phyloP scores from a whole-genome alignment of 108 stramenopile species.

The Fragilaria crotonensis region DNA sequence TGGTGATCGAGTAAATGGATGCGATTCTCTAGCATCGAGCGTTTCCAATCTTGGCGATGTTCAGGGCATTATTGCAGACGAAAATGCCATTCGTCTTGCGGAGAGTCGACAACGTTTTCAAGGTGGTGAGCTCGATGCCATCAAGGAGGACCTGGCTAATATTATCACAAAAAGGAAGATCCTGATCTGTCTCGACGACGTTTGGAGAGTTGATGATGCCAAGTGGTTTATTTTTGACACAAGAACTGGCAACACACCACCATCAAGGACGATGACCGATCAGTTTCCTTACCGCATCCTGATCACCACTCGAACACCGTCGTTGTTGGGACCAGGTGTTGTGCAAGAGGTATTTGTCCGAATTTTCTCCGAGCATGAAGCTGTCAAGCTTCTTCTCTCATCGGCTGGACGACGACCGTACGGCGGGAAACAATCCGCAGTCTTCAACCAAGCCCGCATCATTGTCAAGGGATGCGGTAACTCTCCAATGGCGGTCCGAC shows the following conservation, averaged over 20 bases:
- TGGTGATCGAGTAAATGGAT: conserved; percentile 20
- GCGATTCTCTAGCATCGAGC: background rate
- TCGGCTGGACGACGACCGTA: conserved; percentile 78
- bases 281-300: conserved; percentile 55
- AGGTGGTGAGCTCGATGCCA: conserved; percentile 76
- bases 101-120: conserved; percentile 63
- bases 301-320: conserved; percentile 71
- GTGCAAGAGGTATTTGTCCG: conserved; percentile 85
- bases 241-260: conserved; percentile 22
- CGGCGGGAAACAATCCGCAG: conserved; percentile 70
- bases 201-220: conserved; percentile 82
- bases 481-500: conserved; percentile 72
- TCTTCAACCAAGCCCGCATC: conserved; percentile 76
- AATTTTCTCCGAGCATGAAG: conserved; percentile 81
- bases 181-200: conserved; percentile 80
- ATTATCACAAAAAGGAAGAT: conserved; percentile 51
- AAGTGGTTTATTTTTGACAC: conserved; percentile 83
- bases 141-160: conserved; percentile 71
- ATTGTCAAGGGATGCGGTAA: conserved; percentile 87
- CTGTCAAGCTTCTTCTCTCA: conserved; percentile 75
- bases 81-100: conserved; percentile 34
- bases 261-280: too few relatives aligned
- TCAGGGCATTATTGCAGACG: conserved; percentile 3
- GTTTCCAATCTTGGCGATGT: conserved; percentile 7
- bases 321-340: conserved; percentile 58